These are phyloP conservation scores for Gigaspora rosea DNA, from an alignment of 192 early-diverging fungal species.

Conservation along the genomic window DNA sequence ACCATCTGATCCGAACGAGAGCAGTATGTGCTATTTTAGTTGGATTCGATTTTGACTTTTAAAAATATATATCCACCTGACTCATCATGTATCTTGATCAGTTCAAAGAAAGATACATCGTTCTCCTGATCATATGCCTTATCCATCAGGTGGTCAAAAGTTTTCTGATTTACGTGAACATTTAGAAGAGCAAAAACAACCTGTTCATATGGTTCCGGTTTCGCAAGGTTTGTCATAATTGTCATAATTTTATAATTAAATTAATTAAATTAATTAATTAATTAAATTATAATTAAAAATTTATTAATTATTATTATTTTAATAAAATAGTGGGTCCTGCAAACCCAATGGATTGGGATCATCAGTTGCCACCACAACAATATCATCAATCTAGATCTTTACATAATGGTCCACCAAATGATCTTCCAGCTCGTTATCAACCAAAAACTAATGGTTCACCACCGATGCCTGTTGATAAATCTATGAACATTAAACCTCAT, in stretches of 20 bases:
- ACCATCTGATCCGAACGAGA: constrained; percentile 15
- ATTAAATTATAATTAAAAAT: no score
- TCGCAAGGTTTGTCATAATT: no score
- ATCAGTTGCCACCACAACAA: neutral
- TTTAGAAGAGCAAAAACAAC: no score
- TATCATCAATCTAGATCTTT: neutral
- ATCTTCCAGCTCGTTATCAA: neutral
- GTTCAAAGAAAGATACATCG: no score
- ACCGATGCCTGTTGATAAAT: neutral
- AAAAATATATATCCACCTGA: neutral
- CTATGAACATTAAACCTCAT: neutral
- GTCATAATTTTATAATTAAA: no score
- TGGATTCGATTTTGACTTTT: neutral
- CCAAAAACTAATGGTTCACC: neutral
- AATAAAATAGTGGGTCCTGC: neutral
- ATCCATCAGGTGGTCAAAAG: no score
- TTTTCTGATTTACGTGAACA: no score
- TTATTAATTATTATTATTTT: neutral
- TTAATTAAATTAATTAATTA: no score
- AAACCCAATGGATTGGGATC: constrained; percentile 14
- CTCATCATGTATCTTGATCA: no score
- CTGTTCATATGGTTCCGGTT: no score
- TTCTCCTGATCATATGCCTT: no score
- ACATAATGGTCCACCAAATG: no score
- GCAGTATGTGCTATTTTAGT: neutral